Conservation (phyloP, 176 grass and related monocot genomes). For the Avena atlantica region DNA sequence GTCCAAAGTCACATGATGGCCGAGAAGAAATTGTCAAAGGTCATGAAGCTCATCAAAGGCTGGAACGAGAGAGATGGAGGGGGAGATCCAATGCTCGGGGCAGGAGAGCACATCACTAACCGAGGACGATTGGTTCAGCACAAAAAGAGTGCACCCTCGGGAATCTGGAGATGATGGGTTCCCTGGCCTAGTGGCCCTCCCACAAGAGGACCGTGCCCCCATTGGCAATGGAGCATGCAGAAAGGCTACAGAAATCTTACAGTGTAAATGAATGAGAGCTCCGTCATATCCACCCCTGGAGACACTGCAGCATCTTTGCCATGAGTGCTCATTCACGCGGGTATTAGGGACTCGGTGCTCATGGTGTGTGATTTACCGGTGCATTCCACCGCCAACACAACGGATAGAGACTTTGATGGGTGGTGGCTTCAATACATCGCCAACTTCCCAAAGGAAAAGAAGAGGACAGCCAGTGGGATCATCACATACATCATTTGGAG, state of each 20-base stretch:
- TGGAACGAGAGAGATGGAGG: neutral
- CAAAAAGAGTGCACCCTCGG: neutral
- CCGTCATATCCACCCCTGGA: too few species aligned
- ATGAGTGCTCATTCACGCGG: too few species aligned
- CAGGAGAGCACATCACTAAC: neutral
- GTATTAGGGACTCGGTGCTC: too few species aligned
- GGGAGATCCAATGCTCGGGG: neutral
- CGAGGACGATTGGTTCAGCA: neutral
- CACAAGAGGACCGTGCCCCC: neutral
- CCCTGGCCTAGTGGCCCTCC: neutral
- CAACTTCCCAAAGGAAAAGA: too few species aligned
- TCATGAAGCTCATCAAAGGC: neutral
- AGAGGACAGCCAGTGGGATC: too few species aligned
- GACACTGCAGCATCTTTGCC: too few species aligned
- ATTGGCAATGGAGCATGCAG: neutral
- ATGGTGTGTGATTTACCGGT: too few species aligned
- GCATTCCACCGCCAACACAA: too few species aligned
- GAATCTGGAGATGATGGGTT: neutral
- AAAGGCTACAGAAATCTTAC: neutral
- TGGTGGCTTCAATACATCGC: too few species aligned
- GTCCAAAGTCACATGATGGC: constrained; percentile 7
- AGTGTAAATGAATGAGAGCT: constrained; percentile 14
- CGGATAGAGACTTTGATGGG: too few species aligned
- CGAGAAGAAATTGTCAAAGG: neutral
- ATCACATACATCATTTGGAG: too few species aligned